Conservation (phyloP, 1,139 yeast species). For the Geotrichum reessii region DNA sequence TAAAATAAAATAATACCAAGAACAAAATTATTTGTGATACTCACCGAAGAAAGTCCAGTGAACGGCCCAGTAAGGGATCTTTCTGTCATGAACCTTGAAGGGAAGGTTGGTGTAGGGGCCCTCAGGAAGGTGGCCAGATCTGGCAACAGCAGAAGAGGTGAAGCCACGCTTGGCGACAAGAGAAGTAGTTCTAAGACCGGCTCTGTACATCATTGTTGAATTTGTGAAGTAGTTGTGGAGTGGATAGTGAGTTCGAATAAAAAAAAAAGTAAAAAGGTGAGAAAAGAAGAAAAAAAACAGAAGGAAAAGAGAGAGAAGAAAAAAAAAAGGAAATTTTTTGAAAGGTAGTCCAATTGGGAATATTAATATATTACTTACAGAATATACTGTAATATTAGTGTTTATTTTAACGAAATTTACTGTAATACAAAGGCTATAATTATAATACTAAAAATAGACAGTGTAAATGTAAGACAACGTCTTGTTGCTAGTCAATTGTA, state of each 20-base stretch:
- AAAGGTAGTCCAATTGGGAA: not conserved
- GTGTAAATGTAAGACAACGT: not conserved
- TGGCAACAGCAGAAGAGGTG: slow-evolving; percentile 29
- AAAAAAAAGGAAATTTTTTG: not conserved
- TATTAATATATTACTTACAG: not conserved
- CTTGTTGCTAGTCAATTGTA: not conserved
- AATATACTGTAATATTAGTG: not conserved
- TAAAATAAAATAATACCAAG: not conserved
- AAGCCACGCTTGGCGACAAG: slow-evolving; percentile 31
- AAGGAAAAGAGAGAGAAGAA: not conserved
- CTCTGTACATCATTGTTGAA: slow-evolving; percentile 22
- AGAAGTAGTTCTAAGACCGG: slow-evolving; percentile 26
- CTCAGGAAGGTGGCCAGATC: slow-evolving; percentile 51
- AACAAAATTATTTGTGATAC: slow-evolving; percentile 22
- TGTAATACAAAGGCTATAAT: not conserved
- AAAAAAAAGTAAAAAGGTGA: slow-evolving; percentile 3
- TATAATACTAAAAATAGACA: not conserved
- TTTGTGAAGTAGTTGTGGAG: not conserved
- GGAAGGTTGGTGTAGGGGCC: slow-evolving; percentile 93
- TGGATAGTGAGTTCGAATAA: not conserved
- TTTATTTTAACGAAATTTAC: not conserved
- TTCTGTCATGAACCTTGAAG: slow-evolving; percentile 87
- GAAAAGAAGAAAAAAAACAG: slow-evolving; percentile 1
- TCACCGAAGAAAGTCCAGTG: slow-evolving; percentile 74
- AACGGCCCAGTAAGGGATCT: slow-evolving; percentile 74